These are phyloP conservation scores for Chlorella sp. DNA, from an alignment of 139 green algal species.

Conservation along the genomic window DNA sequence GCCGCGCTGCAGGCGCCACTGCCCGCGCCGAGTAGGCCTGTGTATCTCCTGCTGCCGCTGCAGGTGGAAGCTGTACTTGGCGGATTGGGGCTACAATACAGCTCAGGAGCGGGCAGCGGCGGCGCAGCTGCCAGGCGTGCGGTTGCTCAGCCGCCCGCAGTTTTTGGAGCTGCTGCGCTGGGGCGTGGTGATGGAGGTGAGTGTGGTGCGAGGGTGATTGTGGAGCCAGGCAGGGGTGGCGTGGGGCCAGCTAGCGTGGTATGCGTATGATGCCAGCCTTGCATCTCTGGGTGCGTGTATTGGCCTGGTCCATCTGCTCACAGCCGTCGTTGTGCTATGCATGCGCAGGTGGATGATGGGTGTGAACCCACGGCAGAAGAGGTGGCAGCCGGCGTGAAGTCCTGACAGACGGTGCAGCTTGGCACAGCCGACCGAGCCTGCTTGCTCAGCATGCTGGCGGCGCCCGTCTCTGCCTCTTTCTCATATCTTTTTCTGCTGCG, in stretches of 20 bases:
- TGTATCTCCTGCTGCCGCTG: constrained; percentile 42
- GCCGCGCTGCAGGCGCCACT: too few relatives aligned
- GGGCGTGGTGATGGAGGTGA: constrained; percentile 49
- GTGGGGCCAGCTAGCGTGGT: too few relatives aligned
- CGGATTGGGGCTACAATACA: constrained; percentile 97
- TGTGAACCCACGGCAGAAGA: constrained; percentile 71
- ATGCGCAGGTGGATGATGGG: constrained; percentile 67
- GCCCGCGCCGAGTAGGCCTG: too few relatives aligned
- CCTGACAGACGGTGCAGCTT: neutral
- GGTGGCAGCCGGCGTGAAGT: constrained; percentile 16
- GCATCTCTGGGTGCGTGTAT: too few relatives aligned
- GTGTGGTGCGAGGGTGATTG: neutral
- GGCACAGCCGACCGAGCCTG: too few relatives aligned
- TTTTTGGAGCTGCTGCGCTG: constrained; percentile 69
- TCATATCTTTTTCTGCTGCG: too few relatives aligned
- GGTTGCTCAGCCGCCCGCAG: constrained; percentile 45
- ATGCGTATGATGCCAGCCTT: too few relatives aligned
- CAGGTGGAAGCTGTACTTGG: constrained; percentile 86
- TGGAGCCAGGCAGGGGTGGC: too few relatives aligned
- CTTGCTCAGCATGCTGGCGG: too few relatives aligned
- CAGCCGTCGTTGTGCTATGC: too few relatives aligned
- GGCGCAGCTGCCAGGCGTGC: constrained; percentile 47
- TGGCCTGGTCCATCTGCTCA: too few relatives aligned
- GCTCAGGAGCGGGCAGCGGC: constrained; percentile 64
- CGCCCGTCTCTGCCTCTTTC: too few relatives aligned